Percentiles rank a stretch among this genome's conserved stretches.
phyloP scores from a whole-genome alignment of 371 early-diverging fungal species.

The Encephalitozoon intestinalis region DNA sequence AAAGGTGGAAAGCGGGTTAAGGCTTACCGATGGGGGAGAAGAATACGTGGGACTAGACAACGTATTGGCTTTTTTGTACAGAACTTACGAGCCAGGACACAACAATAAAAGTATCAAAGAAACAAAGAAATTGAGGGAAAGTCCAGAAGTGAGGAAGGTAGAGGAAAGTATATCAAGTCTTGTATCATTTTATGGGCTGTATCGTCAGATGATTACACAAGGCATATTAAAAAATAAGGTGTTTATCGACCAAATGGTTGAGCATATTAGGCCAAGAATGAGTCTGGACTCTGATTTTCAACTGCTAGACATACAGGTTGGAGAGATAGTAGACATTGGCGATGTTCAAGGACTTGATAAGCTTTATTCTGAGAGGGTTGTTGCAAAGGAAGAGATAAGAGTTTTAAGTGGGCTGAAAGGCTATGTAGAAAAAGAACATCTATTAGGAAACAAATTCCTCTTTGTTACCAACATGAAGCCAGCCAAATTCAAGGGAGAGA shows the following conservation, averaged over 20 bases:
- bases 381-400: constrained; percentile 32
- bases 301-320: constrained; percentile 57
- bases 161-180: neutral
- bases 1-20: neutral
- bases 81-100: neutral
- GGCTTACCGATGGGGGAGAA: neutral
- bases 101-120: neutral
- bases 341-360: constrained; percentile 58
- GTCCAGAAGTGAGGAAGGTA: neutral
- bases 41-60: neutral
- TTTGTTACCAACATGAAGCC: constrained; percentile 60
- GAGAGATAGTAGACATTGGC: constrained; percentile 50
- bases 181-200: neutral
- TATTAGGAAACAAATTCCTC: constrained; percentile 52
- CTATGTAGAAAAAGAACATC: constrained; percentile 42
- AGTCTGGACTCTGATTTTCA: constrained; percentile 46
- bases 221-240: neutral
- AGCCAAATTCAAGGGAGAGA: constrained; percentile 50
- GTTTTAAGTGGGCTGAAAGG: constrained; percentile 59
- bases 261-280: neutral
- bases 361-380: constrained; percentile 58
- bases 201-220: neutral
- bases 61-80: neutral
- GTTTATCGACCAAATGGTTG: neutral
- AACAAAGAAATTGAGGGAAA: neutral